These are phyloP conservation scores for Sphagnum contortum DNA, from an alignment of 225 moss, liverwort and hornwort species.

Conservation along the genomic window DNA sequence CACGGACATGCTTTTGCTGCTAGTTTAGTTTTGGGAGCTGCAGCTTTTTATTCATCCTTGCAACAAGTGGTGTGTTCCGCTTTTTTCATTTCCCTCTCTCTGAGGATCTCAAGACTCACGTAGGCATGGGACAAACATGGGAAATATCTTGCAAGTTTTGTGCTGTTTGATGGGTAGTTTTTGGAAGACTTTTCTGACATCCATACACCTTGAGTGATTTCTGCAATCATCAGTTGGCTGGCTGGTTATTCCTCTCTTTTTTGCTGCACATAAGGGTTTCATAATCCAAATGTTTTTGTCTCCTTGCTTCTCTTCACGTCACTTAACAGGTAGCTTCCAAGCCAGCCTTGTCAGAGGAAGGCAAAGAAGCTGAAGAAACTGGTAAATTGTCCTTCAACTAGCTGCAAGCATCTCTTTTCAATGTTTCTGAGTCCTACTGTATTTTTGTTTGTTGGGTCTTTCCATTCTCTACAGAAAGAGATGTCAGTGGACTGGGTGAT, in stretches of 20 bases:
- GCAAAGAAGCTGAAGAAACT: slow-evolving; percentile 8
- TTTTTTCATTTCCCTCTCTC: not conserved
- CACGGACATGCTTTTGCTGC: slow-evolving; percentile 18
- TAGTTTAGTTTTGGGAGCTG: slow-evolving; percentile 26
- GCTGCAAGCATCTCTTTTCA: not conserved
- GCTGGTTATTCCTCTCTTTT: not conserved
- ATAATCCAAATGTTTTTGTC: not conserved
- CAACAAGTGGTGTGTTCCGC: slow-evolving; percentile 15
- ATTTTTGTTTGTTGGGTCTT: too few relatives aligned
- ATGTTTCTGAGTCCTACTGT: not conserved
- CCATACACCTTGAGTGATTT: not conserved
- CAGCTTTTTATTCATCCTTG: slow-evolving; percentile 20
- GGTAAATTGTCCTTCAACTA: not conserved
- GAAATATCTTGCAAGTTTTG: not conserved
- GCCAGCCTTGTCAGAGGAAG: slow-evolving; percentile 34
- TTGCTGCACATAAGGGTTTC: not conserved
- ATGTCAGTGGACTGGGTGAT: not conserved
- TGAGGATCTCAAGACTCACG: not conserved
- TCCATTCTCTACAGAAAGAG: too few relatives aligned
- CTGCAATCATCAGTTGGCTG: not conserved
- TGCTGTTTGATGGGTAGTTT: not conserved
- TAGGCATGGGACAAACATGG: not conserved
- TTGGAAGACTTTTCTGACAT: not conserved
- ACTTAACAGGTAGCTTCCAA: slow-evolving; percentile 20
- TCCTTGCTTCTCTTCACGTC: not conserved